A percentile compares a stretch with the other conserved stretches of the same genome.
These are phyloP conservation scores for Fusarium devonianum DNA, from an alignment of 2,329 filamentous ascomycete species.

Conservation along the genomic window DNA sequence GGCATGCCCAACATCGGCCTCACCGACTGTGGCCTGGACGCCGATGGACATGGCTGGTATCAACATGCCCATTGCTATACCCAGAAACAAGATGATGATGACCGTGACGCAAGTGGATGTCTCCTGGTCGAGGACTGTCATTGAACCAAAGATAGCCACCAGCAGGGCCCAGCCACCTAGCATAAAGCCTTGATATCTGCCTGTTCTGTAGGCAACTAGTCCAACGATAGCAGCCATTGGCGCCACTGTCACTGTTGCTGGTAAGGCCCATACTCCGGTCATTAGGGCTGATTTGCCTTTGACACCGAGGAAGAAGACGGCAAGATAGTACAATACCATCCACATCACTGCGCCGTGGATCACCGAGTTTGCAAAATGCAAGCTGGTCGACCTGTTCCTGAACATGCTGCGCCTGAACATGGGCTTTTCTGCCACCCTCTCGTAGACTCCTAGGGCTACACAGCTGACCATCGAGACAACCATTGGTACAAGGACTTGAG, in stretches of 20 bases:
- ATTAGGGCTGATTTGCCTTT: constrained; percentile 32
- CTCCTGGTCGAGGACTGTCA: constrained; percentile 55
- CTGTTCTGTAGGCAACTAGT: constrained; percentile 60
- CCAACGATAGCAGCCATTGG: constrained; percentile 66
- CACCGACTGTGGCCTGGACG: constrained; percentile 60
- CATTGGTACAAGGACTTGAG: constrained; percentile 63
- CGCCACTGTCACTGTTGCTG: constrained; percentile 68
- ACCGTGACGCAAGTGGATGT: constrained; percentile 64
- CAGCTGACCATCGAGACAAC: constrained; percentile 61
- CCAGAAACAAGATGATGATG: constrained; percentile 66
- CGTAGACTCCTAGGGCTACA: constrained; percentile 30
- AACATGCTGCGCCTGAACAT: constrained; percentile 39
- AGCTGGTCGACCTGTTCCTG: constrained; percentile 24
- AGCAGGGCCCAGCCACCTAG: constrained; percentile 68
- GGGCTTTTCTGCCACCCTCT: constrained; percentile 24
- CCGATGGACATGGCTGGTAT: constrained; percentile 70
- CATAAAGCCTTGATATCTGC: constrained; percentile 66
- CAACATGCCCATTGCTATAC: constrained; percentile 68
- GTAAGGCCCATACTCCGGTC: constrained; percentile 59
- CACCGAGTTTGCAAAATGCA: constrained; percentile 31
- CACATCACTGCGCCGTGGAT: constrained; percentile 41
- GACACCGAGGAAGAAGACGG: constrained; percentile 39
- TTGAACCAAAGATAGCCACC: constrained; percentile 63
- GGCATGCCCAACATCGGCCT: constrained; percentile 34
- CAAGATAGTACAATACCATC: constrained; percentile 43